Conservation (phyloP, 352 stramenopile genomes). For the Pythium rhizo-oryzae region DNA sequence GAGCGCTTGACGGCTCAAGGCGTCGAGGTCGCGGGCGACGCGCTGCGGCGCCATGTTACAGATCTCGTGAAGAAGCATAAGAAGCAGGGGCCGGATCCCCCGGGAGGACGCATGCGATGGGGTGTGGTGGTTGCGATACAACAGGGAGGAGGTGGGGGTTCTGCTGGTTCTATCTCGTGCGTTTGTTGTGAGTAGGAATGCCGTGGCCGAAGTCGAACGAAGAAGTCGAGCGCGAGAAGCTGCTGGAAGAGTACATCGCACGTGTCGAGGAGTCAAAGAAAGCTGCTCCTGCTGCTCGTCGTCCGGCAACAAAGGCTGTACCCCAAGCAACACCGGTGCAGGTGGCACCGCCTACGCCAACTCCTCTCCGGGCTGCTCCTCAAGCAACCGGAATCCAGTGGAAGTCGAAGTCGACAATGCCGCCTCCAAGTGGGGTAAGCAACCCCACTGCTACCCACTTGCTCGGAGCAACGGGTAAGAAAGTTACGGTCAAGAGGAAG, state of each 20-base stretch:
- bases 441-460: too few species aligned
- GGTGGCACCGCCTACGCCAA: neutral
- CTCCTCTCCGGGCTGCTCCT: neutral
- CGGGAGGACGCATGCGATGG: conserved; percentile 18
- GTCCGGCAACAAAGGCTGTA: neutral
- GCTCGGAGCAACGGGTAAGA: too few species aligned
- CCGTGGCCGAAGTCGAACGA: conserved; percentile 20
- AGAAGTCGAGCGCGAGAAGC: conserved; percentile 18
- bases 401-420: too few species aligned
- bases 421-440: too few species aligned
- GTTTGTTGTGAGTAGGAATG: conserved; percentile 10
- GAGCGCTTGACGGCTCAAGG: neutral
- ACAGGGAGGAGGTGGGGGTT: neutral
- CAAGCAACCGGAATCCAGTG: too few species aligned
- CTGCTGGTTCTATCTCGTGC: neutral
- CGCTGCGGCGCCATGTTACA: conserved; percentile 8
- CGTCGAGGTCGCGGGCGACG: conserved; percentile 6
- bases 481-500: neutral
- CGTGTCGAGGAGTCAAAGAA: conserved; percentile 1
- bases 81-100: neutral
- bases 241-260: conserved; percentile 6
- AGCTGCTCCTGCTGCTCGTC: neutral
- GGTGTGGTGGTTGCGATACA: conserved; percentile 1
- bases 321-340: neutral
- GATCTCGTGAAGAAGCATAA: conserved; percentile 22